Percentiles rank a stretch among this genome's conserved stretches.
phyloP scores from a whole-genome alignment of 2,329 filamentous ascomycete species.

The Alternaria triticimaculans region DNA sequence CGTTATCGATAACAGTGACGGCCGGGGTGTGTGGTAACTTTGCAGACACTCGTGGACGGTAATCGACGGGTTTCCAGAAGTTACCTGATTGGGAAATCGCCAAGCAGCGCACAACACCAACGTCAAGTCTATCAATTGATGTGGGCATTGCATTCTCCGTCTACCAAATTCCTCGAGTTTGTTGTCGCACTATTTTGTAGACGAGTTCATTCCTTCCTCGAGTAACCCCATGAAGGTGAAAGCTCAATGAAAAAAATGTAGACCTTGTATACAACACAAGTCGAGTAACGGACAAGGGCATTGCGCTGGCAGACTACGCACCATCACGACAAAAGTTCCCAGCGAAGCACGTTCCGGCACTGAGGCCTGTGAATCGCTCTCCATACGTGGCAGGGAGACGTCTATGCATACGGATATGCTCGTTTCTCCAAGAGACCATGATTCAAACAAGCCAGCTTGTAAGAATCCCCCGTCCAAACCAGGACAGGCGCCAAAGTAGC shows the following conservation, averaged over 20 bases:
- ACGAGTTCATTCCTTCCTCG: background rate
- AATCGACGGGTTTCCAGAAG: background rate
- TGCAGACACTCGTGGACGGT: background rate
- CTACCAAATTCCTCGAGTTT: background rate
- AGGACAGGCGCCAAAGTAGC: background rate
- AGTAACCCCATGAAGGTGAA: background rate
- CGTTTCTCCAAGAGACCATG: background rate
- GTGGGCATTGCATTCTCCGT: background rate
- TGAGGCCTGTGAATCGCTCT: background rate
- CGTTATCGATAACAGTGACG: slow-evolving; percentile 2
- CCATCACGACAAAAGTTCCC: background rate
- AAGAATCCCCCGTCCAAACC: background rate
- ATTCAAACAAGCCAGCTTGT: background rate
- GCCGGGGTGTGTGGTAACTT: background rate
- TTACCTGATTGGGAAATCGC: background rate
- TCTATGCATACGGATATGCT: background rate
- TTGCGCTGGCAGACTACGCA: background rate
- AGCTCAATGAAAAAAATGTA: background rate
- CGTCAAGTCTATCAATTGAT: background rate
- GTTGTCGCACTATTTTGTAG: background rate
- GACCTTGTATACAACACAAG: background rate
- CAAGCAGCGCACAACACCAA: background rate
- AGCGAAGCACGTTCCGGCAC: background rate
- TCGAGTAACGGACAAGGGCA: background rate
- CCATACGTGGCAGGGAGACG: background rate